Base-by-base conservation (phyloP, 768 basidiomycete species). In the Tricholoma terreum region DNA sequence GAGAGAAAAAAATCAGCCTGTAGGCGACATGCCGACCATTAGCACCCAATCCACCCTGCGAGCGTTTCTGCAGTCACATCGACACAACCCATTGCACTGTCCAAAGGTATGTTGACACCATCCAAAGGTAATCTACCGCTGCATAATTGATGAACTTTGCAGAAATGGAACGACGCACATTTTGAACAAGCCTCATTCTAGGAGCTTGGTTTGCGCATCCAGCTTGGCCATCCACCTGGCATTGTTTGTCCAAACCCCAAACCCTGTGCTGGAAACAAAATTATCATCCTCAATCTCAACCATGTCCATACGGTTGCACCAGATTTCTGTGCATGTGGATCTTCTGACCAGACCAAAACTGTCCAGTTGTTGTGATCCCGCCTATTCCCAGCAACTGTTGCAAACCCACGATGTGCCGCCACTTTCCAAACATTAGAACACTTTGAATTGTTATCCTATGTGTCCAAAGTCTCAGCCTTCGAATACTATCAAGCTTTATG, bases 271-370 rank as follows among this genome's bases (percentile, higher is more conserved):
- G 24, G 35, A 24, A 34, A 48, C 19, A 27, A 50, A 6, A 60
- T 71, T 34, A 55, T 60, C 6, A 54, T 69, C 24, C n/a, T 71
- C 4, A 57, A 69, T 38, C 58, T 50, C 15, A 64, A 62, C 31
- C 67, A 67, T 14, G 58, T 71, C 21, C 67, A 70, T 43, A 17
- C 50, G 11, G 57, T 64, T 14, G 24, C 51, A 9, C 34, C 69
- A 22, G 52, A 61, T 19, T 71, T 67, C 46, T 71, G 69, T 50
- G 54, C 61, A 15, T 71, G 70, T 43, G 38, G 33, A 12, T 36
- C 52, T 2, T 30, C 30, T 19, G 58, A 56, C 7, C 36, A 55
- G 14, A 59, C 58, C 21, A 48, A 58, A 8, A 57, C 57, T 14
- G 31, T 61, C 11, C 68, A 68, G 49, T 50, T 67, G 6, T 62